These are phyloP conservation scores for Ananas comosus DNA, from an alignment of 176 grass and related monocot genomes.

Conservation along the genomic window DNA sequence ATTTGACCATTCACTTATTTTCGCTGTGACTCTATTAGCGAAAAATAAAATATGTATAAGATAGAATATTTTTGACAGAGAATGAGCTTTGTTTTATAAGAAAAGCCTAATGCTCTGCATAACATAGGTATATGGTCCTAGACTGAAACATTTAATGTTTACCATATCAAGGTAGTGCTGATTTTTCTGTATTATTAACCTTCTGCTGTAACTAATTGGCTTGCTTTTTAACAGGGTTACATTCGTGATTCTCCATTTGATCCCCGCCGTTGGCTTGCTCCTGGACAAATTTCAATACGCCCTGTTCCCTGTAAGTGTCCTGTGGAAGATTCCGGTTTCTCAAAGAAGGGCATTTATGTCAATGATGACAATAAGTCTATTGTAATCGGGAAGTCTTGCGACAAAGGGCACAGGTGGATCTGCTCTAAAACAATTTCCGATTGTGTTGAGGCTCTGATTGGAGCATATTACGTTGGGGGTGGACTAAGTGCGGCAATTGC, in stretches of 20 bases:
- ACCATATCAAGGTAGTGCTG: no score
- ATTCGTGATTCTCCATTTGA: constrained; percentile 89
- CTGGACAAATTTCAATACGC: constrained; percentile 63
- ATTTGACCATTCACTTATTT: no score
- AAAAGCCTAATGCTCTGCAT: no score
- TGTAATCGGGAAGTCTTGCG: constrained; percentile 75
- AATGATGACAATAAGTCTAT: constrained; percentile 38
- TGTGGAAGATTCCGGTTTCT: constrained; percentile 23
- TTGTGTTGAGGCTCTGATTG: constrained; percentile 84
- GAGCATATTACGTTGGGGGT: constrained; percentile 79
- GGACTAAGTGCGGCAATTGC: constrained; percentile 53
- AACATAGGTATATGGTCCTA: no score
- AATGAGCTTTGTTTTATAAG: no score
- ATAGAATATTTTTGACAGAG: no score
- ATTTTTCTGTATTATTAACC: background rate
- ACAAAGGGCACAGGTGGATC: constrained; percentile 84
- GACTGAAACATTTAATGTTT: no score
- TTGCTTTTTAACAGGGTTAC: constrained; percentile 47
- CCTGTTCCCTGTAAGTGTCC: constrained; percentile 55
- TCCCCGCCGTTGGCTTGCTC: constrained; percentile 75
- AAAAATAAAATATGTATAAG: no score
- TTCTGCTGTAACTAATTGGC: background rate
- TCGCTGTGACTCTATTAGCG: background rate
- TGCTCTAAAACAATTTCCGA: constrained; percentile 96
- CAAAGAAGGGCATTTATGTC: constrained; percentile 28